phyloP scores from a whole-genome alignment of 768 basidiomycete species.

The Lactifluus volemus region DNA sequence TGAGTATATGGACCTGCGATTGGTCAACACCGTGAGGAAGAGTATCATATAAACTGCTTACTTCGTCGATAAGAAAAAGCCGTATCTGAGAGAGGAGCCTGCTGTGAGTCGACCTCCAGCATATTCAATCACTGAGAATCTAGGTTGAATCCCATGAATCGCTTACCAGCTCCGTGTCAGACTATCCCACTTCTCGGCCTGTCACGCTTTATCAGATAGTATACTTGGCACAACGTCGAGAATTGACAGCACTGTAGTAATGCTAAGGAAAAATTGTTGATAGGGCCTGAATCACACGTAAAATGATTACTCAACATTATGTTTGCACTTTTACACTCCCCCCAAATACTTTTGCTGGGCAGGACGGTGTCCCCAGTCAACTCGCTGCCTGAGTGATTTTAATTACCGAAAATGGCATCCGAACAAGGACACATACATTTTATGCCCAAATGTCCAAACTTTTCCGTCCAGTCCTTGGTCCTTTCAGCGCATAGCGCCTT shows the following conservation, averaged over 20 bases:
- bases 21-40: not conserved
- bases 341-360: constrained; percentile 57
- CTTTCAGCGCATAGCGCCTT: constrained; percentile 87
- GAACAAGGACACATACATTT: constrained; percentile 47
- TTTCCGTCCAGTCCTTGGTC: constrained; percentile 71
- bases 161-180: constrained; percentile 77
- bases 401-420: not conserved
- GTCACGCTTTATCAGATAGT: not conserved
- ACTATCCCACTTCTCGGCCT: constrained; percentile 97
- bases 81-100: constrained; percentile 60
- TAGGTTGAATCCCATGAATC: not conserved
- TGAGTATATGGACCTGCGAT: constrained; percentile 79
- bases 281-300: constrained; percentile 2
- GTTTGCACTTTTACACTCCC: constrained; percentile 62
- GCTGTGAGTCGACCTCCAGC: constrained; percentile 49
- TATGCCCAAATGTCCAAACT: constrained; percentile 68
- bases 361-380: constrained; percentile 85
- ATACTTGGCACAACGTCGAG: not conserved
- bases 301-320: constrained; percentile 54
- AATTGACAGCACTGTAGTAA: constrained; percentile 58
- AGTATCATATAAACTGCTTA: constrained; percentile 24
- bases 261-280: constrained; percentile 31
- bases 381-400: constrained; percentile 55
- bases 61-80: constrained; percentile 90
- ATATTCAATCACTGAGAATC: not conserved